Percentiles rank a stretch among this genome's conserved stretches.
Evolutionary conservation across 116 monocot genomes (phyloP).

Genomic region (Dioscorea cayenensis): DNA sequence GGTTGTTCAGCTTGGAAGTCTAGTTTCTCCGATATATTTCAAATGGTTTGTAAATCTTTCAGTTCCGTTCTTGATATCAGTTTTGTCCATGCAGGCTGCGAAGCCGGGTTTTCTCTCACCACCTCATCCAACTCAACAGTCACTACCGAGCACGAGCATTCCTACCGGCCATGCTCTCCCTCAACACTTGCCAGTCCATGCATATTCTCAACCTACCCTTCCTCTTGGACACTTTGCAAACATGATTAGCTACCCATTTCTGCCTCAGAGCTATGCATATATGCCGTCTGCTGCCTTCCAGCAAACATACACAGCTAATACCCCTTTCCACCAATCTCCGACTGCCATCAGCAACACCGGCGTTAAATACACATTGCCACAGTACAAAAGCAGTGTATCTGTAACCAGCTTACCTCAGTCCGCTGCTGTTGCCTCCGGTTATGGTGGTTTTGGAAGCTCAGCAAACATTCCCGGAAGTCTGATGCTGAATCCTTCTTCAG

Average conservation of each 20-base stretch:
- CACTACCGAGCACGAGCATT: slow-evolving; percentile 35
- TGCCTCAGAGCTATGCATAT: slow-evolving; percentile 72
- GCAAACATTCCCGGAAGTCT: slow-evolving; percentile 59
- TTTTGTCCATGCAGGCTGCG: slow-evolving; percentile 16
- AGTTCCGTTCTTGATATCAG: background rate
- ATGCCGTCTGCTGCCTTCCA: slow-evolving; percentile 77
- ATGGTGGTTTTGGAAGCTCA: slow-evolving; percentile 66
- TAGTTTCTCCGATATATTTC: background rate
- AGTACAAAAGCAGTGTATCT: slow-evolving; percentile 67
- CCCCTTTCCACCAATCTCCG: slow-evolving; percentile 72
- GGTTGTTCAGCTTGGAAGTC: no score
- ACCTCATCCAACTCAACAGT: slow-evolving; percentile 38
- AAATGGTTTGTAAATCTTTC: background rate
- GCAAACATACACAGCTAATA: slow-evolving; percentile 61
- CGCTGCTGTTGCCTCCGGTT: slow-evolving; percentile 53
- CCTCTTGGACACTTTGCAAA: slow-evolving; percentile 78
- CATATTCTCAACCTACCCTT: slow-evolving; percentile 69
- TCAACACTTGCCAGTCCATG: slow-evolving; percentile 66
- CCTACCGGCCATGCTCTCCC: slow-evolving; percentile 42
- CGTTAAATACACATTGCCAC: slow-evolving; percentile 72
- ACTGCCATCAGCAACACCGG: slow-evolving; percentile 38
- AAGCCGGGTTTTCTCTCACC: slow-evolving; percentile 54
- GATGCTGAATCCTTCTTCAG: slow-evolving; percentile 40
- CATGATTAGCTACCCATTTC: slow-evolving; percentile 78
- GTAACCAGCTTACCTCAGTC: slow-evolving; percentile 57